Conservation (phyloP, 495 filamentous ascomycete genomes). For the Hypoxylon subgilvum region DNA sequence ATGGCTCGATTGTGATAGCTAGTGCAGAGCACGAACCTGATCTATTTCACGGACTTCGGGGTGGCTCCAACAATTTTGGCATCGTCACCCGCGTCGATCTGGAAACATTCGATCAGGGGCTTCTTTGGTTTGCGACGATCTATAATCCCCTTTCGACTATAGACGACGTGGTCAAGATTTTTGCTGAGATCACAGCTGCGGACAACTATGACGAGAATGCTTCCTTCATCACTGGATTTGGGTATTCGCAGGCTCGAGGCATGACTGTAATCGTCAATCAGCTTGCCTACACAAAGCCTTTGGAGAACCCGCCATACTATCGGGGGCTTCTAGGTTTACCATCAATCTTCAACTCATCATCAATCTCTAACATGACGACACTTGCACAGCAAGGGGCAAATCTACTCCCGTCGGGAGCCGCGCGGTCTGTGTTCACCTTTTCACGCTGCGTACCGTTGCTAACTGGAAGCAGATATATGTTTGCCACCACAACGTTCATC, state of each 20-base stretch:
- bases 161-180: constrained; percentile 5
- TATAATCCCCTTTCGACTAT: constrained; percentile 9
- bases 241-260: background rate
- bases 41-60: constrained; percentile 59
- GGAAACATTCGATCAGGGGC: constrained; percentile 52
- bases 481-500: constrained; percentile 6
- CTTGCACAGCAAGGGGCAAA: constrained; percentile 1
- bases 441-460: background rate
- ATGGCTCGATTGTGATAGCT: constrained; percentile 52
- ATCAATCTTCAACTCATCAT: background rate
- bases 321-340: background rate
- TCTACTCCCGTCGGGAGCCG: background rate
- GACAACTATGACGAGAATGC: constrained; percentile 18
- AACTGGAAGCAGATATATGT: constrained; percentile 2
- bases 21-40: constrained; percentile 49
- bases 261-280: constrained; percentile 5
- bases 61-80: constrained; percentile 60
- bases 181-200: constrained; percentile 28
- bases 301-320: constrained; percentile 6
- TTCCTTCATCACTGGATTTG: constrained; percentile 9
- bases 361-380: background rate
- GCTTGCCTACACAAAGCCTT: constrained; percentile 17
- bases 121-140: constrained; percentile 49
- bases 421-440: constrained; percentile 1
- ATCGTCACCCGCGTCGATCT: constrained; percentile 59